phyloP scores from a whole-genome alignment of 257 asterid species.

The Lycium ferocissimum region DNA sequence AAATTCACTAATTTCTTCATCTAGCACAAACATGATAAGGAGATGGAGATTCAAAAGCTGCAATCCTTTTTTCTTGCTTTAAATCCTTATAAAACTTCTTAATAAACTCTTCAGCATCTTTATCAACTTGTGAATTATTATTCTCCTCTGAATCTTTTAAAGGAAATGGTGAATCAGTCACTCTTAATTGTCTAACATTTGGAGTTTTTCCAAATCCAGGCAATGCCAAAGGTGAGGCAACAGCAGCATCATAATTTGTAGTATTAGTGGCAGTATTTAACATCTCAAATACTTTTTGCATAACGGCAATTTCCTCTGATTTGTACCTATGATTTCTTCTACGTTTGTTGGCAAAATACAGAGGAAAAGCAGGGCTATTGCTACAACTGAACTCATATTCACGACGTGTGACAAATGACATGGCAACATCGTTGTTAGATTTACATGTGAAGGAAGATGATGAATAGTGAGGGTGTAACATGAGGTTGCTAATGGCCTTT shows the following conservation, averaged over 20 bases:
- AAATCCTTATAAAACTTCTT: conserved; percentile 55
- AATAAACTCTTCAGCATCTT: conserved; percentile 59
- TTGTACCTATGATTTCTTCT: conserved; percentile 24
- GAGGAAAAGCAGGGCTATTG: conserved; percentile 39
- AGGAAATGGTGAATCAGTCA: conserved; percentile 57
- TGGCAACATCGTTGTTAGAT: conserved; percentile 36
- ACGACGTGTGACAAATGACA: conserved; percentile 41
- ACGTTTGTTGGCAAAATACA: conserved; percentile 33
- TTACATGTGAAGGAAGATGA: conserved; percentile 39
- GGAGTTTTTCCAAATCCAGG: conserved; percentile 56
- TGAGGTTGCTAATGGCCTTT: conserved; percentile 47
- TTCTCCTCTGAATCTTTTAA: conserved; percentile 46
- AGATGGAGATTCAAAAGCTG: conserved; percentile 56
- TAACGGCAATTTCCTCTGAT: conserved; percentile 7
- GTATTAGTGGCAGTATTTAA: conserved; percentile 30
- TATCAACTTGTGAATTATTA: conserved; percentile 43
- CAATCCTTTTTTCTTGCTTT: conserved; percentile 48
- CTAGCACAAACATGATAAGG: conserved; percentile 48
- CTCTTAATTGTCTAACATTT: conserved; percentile 49
- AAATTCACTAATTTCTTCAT: conserved; percentile 24
- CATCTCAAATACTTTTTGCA: conserved; percentile 31
- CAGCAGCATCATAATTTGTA: conserved; percentile 17
- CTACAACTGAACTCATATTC: conserved; percentile 60
- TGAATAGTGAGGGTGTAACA: conserved; percentile 39
- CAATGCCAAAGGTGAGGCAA: conserved; percentile 31